These are phyloP conservation scores for Saccharomyces hybrid DNA, from an alignment of 1,139 yeast species.

Conservation along the genomic window DNA sequence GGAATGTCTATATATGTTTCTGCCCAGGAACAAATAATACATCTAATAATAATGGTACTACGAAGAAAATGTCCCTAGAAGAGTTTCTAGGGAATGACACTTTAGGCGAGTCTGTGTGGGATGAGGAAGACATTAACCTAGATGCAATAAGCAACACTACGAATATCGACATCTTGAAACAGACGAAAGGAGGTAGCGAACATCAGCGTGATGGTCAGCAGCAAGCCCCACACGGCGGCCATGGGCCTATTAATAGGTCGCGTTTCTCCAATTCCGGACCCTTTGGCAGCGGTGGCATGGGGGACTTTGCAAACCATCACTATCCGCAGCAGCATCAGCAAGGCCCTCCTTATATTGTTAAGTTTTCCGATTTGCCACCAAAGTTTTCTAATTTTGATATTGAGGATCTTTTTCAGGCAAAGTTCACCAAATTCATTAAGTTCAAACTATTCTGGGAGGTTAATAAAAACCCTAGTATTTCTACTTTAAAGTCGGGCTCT, in stretches of 20 bases:
- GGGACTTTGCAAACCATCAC: conserved; percentile 3
- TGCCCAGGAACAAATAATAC: background rate
- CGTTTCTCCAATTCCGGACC: conserved; percentile 9
- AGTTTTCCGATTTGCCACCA: conserved; percentile 44
- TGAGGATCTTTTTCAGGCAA: conserved; percentile 33
- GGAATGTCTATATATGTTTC: background rate
- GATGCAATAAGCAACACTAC: conserved; percentile 26
- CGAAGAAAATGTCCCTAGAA: conserved; percentile 32
- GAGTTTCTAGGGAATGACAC: conserved; percentile 32
- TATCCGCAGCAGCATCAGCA: conserved; percentile 9
- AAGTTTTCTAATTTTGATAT: conserved; percentile 32
- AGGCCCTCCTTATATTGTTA: conserved; percentile 51
- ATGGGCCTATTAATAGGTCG: background rate
- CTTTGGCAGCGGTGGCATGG: conserved; percentile 5
- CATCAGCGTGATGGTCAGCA: background rate
- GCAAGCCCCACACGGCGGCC: background rate
- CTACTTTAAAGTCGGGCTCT: conserved; percentile 18
- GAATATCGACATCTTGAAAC: conserved; percentile 23
- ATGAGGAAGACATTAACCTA: conserved; percentile 28
- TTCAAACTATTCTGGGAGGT: conserved; percentile 38
- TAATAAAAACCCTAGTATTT: conserved; percentile 26
- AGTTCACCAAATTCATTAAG: conserved; percentile 33
- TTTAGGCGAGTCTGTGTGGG: conserved; percentile 30
- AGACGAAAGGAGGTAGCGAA: conserved; percentile 2
- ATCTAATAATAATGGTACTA: conserved; percentile 19